Evolutionary conservation across 2,329 filamentous ascomycete genomes (phyloP).

Genomic region (Aspergillus sp.): DNA sequence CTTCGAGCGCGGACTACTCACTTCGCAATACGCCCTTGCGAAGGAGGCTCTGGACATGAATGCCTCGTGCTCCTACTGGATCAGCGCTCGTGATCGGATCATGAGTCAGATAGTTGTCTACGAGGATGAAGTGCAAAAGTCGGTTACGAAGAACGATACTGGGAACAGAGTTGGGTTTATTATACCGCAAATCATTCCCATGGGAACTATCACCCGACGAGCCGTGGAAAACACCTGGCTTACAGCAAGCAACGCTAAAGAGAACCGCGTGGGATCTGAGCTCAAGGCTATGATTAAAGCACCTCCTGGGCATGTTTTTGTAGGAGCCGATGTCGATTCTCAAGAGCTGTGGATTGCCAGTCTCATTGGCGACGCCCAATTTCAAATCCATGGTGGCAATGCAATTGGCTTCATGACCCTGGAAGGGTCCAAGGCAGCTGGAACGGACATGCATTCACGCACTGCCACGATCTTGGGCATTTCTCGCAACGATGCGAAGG

Average conservation of each 20-base stretch:
- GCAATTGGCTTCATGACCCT: slow-evolving; percentile 99
- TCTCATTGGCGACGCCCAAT: slow-evolving; percentile 89
- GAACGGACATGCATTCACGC: slow-evolving; percentile 90
- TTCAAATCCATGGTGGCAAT: slow-evolving; percentile 92
- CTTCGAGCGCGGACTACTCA: slow-evolving; percentile 84
- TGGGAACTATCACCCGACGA: slow-evolving; percentile 93
- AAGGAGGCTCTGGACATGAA: slow-evolving; percentile 98
- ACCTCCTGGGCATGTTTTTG: slow-evolving; percentile 86
- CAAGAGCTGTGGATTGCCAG: slow-evolving; percentile 98
- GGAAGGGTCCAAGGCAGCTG: slow-evolving; percentile 90
- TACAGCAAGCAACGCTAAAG: slow-evolving; percentile 95
- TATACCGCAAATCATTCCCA: slow-evolving; percentile 91
- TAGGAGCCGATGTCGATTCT: slow-evolving; percentile 95
- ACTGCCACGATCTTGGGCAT: slow-evolving; percentile 92
- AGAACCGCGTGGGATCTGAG: slow-evolving; percentile 92
- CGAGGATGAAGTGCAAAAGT: slow-evolving; percentile 56
- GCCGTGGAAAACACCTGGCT: slow-evolving; percentile 98
- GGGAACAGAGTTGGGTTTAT: slow-evolving; percentile 70
- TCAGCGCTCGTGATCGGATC: slow-evolving; percentile 89
- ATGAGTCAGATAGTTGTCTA: slow-evolving; percentile 95
- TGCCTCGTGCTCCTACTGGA: slow-evolving; percentile 98
- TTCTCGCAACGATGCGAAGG: slow-evolving; percentile 89
- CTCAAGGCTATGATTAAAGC: slow-evolving; percentile 96
- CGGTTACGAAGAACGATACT: slow-evolving; percentile 13
- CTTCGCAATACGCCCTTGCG: slow-evolving; percentile 84